Conservation (phyloP, 2,329 filamentous ascomycete genomes). For the Microsporum audouinii region DNA sequence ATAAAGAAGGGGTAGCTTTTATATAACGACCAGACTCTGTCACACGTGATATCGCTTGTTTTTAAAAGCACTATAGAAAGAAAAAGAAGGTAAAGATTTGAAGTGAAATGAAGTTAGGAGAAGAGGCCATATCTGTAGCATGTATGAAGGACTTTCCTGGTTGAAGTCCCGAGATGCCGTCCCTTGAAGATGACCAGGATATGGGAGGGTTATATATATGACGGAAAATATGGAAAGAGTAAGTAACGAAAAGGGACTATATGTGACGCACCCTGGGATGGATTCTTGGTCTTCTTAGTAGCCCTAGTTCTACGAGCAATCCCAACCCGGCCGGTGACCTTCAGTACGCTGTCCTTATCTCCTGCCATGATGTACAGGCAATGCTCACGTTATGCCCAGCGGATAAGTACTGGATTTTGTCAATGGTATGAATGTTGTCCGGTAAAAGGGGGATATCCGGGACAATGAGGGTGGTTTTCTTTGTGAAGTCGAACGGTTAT, state of each 20-base stretch:
- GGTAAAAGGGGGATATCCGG: background rate
- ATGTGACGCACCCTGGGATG: background rate
- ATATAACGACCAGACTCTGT: background rate
- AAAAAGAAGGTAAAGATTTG: background rate
- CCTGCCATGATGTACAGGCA: background rate
- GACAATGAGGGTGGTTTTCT: background rate
- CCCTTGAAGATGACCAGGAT: background rate
- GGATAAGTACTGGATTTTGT: background rate
- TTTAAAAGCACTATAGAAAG: background rate
- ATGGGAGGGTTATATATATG: background rate
- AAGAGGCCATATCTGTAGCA: background rate
- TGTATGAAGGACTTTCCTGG: background rate
- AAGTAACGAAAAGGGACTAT: background rate
- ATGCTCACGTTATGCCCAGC: background rate
- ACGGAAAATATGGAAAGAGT: background rate
- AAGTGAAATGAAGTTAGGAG: background rate
- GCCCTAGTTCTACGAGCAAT: background rate
- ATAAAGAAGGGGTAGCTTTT: background rate
- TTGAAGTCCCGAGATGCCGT: background rate
- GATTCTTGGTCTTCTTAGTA: background rate
- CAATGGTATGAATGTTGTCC: background rate
- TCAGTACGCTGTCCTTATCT: background rate
- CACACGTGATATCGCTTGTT: background rate
- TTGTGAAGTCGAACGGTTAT: background rate
- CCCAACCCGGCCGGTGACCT: constrained; percentile 1